Percentiles rank a stretch among this genome's conserved stretches.
Conservation (phyloP, 306 rosid species). For the Trichosanthes cucumerina region DNA sequence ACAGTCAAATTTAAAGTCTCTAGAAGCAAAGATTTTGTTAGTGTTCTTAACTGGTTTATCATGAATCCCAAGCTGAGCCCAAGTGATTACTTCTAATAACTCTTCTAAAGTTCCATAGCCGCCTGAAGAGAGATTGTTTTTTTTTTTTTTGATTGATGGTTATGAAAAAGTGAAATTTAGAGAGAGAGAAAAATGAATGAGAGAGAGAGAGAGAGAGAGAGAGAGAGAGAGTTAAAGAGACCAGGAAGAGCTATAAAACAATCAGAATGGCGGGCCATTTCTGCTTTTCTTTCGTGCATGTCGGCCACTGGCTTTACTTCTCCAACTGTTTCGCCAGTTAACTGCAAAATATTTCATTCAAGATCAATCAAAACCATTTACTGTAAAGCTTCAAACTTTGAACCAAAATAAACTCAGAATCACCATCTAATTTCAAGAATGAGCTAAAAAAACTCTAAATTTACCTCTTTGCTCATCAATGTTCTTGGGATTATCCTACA, state of each 20-base stretch:
- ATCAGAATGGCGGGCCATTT: slow-evolving; percentile 63
- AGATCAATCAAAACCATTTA: background rate
- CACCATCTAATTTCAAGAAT: background rate
- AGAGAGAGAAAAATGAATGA: background rate
- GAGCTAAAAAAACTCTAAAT: background rate
- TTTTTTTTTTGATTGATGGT: no score
- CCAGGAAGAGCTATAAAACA: slow-evolving; percentile 55
- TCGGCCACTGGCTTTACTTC: slow-evolving; percentile 42
- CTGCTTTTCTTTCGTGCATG: slow-evolving; percentile 64
- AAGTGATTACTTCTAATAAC: slow-evolving; percentile 46
- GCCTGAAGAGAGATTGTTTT: slow-evolving; percentile 16
- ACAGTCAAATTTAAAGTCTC: background rate
- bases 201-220: background rate
- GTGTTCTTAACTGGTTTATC: slow-evolving; percentile 45
- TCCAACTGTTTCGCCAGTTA: slow-evolving; percentile 52
- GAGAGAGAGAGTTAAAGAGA: slow-evolving; percentile 16
- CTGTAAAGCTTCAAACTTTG: background rate
- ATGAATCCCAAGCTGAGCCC: slow-evolving; percentile 60
- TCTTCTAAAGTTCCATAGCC: slow-evolving; percentile 54
- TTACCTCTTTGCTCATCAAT: slow-evolving; percentile 36
- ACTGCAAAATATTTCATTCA: slow-evolving; percentile 13
- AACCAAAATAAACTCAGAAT: background rate
- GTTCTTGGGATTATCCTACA: slow-evolving; percentile 45
- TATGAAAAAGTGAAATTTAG: background rate
- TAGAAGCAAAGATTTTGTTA: background rate